Conservation (phyloP, 1,284 basidiomycete genomes). For the Chalciporus sp. region DNA sequence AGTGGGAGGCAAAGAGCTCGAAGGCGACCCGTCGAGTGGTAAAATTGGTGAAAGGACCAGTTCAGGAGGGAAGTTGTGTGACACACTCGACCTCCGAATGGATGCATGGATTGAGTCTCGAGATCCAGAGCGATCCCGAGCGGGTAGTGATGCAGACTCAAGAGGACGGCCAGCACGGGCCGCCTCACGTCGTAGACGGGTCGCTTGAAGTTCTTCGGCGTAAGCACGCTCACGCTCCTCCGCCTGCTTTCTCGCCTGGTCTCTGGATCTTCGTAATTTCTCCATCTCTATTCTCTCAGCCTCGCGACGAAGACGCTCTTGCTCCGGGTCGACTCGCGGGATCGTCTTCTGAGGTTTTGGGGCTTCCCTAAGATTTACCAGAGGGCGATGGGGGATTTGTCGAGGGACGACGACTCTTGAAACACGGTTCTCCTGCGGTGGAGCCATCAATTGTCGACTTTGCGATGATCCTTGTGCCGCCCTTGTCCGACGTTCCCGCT, state of each 20-base stretch:
- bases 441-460: conserved; percentile 35
- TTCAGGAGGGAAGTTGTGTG: conserved; percentile 49
- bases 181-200: conserved; percentile 61
- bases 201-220: conserved; percentile 61
- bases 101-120: conserved; percentile 35
- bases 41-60: conserved; percentile 34
- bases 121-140: conserved; percentile 47
- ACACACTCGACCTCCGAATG: conserved; percentile 36
- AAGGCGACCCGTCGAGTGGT: conserved; percentile 42
- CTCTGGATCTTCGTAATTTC: conserved; percentile 54
- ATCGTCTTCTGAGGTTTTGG: conserved; percentile 9
- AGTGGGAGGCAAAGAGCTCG: conserved; percentile 46
- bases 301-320: conserved; percentile 53
- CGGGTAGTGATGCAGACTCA: conserved; percentile 31
- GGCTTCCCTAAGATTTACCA: conserved; percentile 20
- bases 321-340: conserved; percentile 35
- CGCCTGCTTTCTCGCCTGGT: conserved; percentile 54
- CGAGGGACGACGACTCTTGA: conserved; percentile 19
- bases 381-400: conserved; percentile 18
- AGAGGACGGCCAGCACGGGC: conserved; percentile 47
- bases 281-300: conserved; percentile 53
- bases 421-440: conserved; percentile 14
- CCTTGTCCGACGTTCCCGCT: conserved; percentile 53
- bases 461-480: conserved; percentile 35
- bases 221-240: conserved; percentile 60